Evolutionary conservation across 164 flowering plant species (phyloP), one percentile per base, ranked within the genome.

Genomic region (Macadamia integrifolia): DNA sequence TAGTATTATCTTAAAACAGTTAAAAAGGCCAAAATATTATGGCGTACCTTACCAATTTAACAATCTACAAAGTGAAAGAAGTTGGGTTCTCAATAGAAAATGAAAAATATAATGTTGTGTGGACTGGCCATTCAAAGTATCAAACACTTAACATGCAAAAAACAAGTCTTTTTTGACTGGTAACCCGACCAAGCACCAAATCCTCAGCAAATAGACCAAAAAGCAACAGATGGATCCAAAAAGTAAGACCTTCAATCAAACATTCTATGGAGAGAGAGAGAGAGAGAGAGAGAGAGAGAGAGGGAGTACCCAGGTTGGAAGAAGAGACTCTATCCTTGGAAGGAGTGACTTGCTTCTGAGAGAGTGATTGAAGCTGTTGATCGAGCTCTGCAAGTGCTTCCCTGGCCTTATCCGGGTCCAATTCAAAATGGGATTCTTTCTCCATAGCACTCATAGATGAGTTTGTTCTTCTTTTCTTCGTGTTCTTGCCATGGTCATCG

Each of bases 351-450:
- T 72, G 79, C 70, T 83, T 86, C 68, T 74, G 58, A 69, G 91
- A 80, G 55, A 84, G 76, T 23, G 83, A 60, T 68, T 83, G 74
- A 35, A 89, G 79, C 65, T 89, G 86, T 71, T 83, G 83, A 78
- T 89, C 91, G 56, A 87, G 88, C 69, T 87, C 61, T 58, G 76
- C 58, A 61, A 89, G 79, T 32, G 94, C 91, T 75, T 83, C 81
- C 43, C 84, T 76, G 62, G 94, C 94, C 77, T 86, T 82, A 12
- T 84, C 90, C 66, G 68, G 80, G 78, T 89, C 91, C 11, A 87
- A 67, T 74, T 87, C 85, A 66, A 80, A 87, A 35, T 77, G 69
- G n/a, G 86, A 76, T 46, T 85, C 89, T 72, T 69, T 81, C 56
- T 83, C 86, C 48, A 68, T 73, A 55, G 85, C 87, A 70, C 44